phyloP scores from a whole-genome alignment of 805 yeast genomes.

The Saccharomyces eubayanus region DNA sequence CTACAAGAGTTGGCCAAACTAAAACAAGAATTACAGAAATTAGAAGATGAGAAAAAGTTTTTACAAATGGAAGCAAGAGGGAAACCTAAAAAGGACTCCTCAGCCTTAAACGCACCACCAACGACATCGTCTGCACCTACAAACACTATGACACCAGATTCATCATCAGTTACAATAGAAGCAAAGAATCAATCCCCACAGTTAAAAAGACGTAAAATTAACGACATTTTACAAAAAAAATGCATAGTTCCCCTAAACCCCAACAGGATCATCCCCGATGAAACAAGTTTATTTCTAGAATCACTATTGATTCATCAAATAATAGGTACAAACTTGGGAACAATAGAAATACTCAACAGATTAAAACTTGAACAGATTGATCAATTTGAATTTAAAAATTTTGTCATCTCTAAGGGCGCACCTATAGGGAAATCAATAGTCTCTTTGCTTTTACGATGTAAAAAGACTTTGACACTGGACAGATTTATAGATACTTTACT shows the following conservation, averaged over 20 bases:
- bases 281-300: constrained; percentile 20
- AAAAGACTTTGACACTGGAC: constrained; percentile 17
- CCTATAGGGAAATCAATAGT: constrained; percentile 23
- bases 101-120: constrained; percentile 3
- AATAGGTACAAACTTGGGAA: constrained; percentile 20
- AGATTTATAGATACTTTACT: constrained; percentile 18
- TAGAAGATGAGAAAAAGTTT: constrained; percentile 51
- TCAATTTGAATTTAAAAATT: constrained; percentile 10
- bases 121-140: constrained; percentile 6
- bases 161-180: constrained; percentile 8
- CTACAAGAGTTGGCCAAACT: constrained; percentile 33
- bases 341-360: constrained; percentile 22
- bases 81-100: not conserved
- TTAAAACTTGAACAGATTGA: constrained; percentile 14
- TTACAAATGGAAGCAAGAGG: constrained; percentile 40
- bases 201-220: constrained; percentile 6
- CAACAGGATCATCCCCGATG: constrained; percentile 18
- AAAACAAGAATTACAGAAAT: constrained; percentile 35
- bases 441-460: constrained; percentile 11
- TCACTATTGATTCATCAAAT: constrained; percentile 18
- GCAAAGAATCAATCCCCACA: not conserved
- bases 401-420: constrained; percentile 11
- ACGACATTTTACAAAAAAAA: not conserved
- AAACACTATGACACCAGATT: constrained; percentile 2
- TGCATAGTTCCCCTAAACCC: constrained; percentile 11